Base-by-base conservation (phyloP, 2,329 filamentous ascomycete genomes). In the Aspergillus sp. region DNA sequence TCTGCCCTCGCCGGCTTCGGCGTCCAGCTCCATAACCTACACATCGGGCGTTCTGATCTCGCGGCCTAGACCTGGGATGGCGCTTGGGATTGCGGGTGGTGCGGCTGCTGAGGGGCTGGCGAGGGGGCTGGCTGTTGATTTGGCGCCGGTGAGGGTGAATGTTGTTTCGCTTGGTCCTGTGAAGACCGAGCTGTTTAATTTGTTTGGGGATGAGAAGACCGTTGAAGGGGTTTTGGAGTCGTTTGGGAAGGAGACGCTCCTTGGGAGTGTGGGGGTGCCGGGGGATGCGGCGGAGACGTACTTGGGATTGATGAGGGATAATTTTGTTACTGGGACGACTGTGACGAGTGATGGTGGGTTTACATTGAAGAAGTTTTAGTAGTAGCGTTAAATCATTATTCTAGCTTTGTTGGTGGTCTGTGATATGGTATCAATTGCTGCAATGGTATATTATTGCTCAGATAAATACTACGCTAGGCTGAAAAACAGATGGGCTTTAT, bases 221-320 rank as follows among this genome's bases (percentile, higher is more conserved):
- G 14, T 40, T 11, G 59, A 64, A 6, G 68, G 69, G 41, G 8
- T 77, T 43, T 57, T 78, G 52, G 65, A 74, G 25, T 56, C 31
- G 7, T 48, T 19, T 35, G 62, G 71, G 40, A 40, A 31, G 27
- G 33, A 45, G n/a, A 15, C 19, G 17, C 55, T 76, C 48, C 63
- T 63, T 14, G 67, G 66, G 8, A 63, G 45, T 48, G 49, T 73
- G 39, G 73, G 68, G 1, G 58, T 37, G 12, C 66, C 70, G 2
- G 68, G 70, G 41, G 77, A 80, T 65, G 64, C 75, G 54, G 77
- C 77, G 1, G 77, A 81, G 68, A 71, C 73, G 19, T 80, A 79
- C 71, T 62, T 75, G 3, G 79, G 74, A 63, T 46, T 74, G 9
- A 80, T 81, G 77, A 74, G 71, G 60, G 77, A 79, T 66, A 52